Conservation (phyloP, 768 basidiomycete genomes). For the Macrolepiota fuliginosa region DNA sequence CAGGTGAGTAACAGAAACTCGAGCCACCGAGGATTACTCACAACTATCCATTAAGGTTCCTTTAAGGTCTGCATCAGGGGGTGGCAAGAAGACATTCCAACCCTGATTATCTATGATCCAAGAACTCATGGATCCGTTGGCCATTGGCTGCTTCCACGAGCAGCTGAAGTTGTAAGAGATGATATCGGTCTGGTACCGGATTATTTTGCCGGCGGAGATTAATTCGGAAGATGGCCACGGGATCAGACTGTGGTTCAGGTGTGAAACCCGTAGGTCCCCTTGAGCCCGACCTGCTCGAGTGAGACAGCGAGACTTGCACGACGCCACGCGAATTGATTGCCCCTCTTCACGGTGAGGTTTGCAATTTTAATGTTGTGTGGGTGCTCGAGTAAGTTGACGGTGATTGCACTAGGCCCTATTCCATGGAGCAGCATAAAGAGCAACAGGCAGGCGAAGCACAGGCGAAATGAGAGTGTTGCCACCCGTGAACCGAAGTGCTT, state of each 20-base stretch:
- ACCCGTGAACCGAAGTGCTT: neutral
- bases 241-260: neutral
- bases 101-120: neutral
- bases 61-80: too few species aligned
- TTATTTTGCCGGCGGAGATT: neutral
- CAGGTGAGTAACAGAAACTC: too few species aligned
- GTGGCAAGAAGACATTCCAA: neutral
- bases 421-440: neutral
- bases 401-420: constrained; percentile 3
- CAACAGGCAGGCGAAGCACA: neutral
- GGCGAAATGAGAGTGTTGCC: neutral
- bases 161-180: constrained; percentile 1
- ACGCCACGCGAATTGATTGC: neutral
- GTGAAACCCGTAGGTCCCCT: neutral
- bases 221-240: constrained; percentile 6
- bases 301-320: neutral
- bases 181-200: constrained; percentile 2
- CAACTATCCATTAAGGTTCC: too few species aligned
- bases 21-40: too few species aligned
- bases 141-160: neutral
- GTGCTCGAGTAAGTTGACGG: neutral
- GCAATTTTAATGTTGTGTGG: neutral
- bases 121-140: neutral
- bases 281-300: neutral
- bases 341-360: neutral